Evolutionary conservation across 2,329 filamentous ascomycete species (phyloP).

Genomic region (Ustulina deusta): DNA sequence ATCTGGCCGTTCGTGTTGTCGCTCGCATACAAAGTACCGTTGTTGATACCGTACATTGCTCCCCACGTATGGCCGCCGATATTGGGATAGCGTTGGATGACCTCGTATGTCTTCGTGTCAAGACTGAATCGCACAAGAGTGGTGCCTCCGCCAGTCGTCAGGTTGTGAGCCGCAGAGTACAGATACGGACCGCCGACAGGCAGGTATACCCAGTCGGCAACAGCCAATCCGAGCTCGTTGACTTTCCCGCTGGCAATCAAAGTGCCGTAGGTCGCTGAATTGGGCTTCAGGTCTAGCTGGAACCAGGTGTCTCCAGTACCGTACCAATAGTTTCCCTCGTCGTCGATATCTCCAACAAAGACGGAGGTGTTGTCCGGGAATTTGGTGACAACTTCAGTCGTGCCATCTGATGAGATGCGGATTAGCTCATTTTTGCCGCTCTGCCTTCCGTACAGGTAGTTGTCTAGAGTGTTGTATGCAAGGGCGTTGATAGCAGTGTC

Average conservation of each 20-base stretch:
- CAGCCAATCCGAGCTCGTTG: conserved; percentile 22
- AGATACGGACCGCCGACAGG: conserved; percentile 34
- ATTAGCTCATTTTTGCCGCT: conserved; percentile 30
- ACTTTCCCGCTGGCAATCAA: conserved; percentile 31
- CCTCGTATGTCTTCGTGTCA: conserved; percentile 30
- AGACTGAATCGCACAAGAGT: conserved; percentile 35
- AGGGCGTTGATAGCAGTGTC: conserved; percentile 43
- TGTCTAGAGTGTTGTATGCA: conserved; percentile 45
- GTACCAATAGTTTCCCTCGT: conserved; percentile 37
- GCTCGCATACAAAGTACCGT: conserved; percentile 37
- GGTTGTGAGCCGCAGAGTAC: conserved; percentile 26
- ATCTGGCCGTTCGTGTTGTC: conserved; percentile 38
- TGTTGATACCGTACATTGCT: conserved; percentile 38
- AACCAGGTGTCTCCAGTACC: conserved; percentile 25
- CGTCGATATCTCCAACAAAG: conserved; percentile 45
- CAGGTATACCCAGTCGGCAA: conserved; percentile 41
- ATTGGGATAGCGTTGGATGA: conserved; percentile 22
- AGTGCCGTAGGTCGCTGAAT: conserved; percentile 34
- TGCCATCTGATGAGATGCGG: conserved; percentile 42
- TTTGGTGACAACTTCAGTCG: conserved; percentile 20
- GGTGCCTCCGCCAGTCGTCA: conserved; percentile 14
- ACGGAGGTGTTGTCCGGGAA: background rate
- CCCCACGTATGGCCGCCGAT: conserved; percentile 34
- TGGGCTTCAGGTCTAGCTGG: conserved; percentile 36
- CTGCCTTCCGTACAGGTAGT: conserved; percentile 42